Evolutionary conservation across 1,284 basidiomycete species (phyloP).

Genomic region (Cutaneotrichosporon mucoides): DNA sequence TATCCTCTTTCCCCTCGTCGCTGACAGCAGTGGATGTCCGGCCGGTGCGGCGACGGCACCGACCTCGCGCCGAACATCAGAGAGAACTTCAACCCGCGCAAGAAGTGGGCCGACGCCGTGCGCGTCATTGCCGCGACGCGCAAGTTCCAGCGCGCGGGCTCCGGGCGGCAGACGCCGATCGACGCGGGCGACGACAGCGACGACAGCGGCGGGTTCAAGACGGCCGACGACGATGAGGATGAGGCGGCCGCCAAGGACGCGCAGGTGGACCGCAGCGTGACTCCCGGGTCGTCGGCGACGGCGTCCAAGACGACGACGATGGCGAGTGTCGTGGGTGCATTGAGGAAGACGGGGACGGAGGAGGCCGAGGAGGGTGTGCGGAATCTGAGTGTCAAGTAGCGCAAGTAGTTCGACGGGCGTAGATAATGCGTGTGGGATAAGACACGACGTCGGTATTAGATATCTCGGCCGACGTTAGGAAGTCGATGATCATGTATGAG

Average conservation of each 20-base stretch:
- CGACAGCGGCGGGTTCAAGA: not conserved
- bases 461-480: too few species aligned
- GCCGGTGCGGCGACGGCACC: constrained; percentile 55
- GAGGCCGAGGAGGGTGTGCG: not conserved
- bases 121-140: constrained; percentile 18
- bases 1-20: not conserved
- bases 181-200: constrained; percentile 1
- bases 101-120: constrained; percentile 36
- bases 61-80: constrained; percentile 67
- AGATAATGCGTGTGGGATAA: too few species aligned
- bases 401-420: too few species aligned
- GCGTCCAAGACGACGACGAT: not conserved
- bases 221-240: constrained; percentile 1
- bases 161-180: not conserved
- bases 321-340: not conserved
- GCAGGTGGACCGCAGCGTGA: too few species aligned
- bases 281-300: not conserved
- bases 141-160: constrained; percentile 8
- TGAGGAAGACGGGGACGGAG: not conserved
- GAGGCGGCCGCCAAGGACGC: too few species aligned
- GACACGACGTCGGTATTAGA: too few species aligned
- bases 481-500: too few species aligned
- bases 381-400: not conserved
- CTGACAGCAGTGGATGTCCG: constrained; percentile 33
- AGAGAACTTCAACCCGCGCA: constrained; percentile 55